Base-by-base conservation (phyloP, 2,329 filamentous ascomycete genomes). In the Aspergillus unguis region DNA sequence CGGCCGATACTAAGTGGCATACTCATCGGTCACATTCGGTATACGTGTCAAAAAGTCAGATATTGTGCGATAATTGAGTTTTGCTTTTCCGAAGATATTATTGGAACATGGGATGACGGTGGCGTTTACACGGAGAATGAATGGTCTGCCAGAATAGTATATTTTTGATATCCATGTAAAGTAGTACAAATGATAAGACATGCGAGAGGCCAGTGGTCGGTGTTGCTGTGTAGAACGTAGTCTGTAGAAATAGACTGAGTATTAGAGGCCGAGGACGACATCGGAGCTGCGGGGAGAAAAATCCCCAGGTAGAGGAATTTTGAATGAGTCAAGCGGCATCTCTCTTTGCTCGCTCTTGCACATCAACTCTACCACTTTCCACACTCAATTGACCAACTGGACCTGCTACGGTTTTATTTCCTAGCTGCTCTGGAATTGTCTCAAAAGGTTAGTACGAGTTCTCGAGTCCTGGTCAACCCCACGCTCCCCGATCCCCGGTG, bases 1-100 rank as follows among this genome's bases (percentile, higher is more conserved):
- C 58, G 68, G 69, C 31, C 65, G 71, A 27, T 74, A 74, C 58
- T 69, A 64, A 49, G 17, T 29, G 29, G 33, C 17, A 17, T 17
- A 17, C 17, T 17, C 17, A 17, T 17, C 17, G 17, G 17, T 17
- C 17, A 17, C 17, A 17, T 28, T 41, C n/a, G 3, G 17, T 23
- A 11, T 32, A 6, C 44, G 40, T 29, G 36, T 42, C 28, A 8
- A 40, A 48, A 41, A 45, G 31, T 45, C 31, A 25, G 41, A 44
- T 26, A 23, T 53, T 46, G 38, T 45, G 17, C 6, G 40, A 27
- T 47, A 26, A 47, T 54, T 46, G 17, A 35, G 17, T 44, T 55
- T 54, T 52, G 49, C 32, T 57, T 52, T 41, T 42, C 44, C 32
- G 36, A 25, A 31, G 28, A 35, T n/a, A 47, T 32, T 55, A n/a